Evolutionary conservation across 2,329 filamentous ascomycete genomes (phyloP).

Genomic region (Colletotrichum spaethianum): DNA sequence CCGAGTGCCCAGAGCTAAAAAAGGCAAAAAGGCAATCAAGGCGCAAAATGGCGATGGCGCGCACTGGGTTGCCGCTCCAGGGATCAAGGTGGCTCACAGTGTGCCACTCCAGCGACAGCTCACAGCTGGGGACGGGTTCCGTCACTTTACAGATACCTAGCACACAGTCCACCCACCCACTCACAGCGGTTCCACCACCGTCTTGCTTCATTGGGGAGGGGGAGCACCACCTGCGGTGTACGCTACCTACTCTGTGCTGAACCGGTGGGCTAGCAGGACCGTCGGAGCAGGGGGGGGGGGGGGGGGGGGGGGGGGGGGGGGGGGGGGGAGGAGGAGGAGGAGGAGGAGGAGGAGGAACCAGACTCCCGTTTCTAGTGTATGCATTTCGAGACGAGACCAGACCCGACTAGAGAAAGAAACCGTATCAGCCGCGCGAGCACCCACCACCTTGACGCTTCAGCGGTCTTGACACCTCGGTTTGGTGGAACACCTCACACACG

Average conservation of each 20-base stretch:
- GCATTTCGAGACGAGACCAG: conserved; percentile 18
- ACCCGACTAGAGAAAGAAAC: background rate
- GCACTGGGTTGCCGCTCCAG: conserved; percentile 23
- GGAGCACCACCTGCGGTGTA: too few relatives aligned
- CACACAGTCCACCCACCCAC: background rate
- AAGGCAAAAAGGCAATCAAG: conserved; percentile 3
- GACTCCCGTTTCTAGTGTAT: conserved; percentile 4
- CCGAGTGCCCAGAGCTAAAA: conserved; percentile 4
- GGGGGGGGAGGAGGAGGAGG: background rate
- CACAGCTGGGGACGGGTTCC: conserved; percentile 7
- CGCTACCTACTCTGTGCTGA: too few relatives aligned
- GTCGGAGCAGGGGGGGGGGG: background rate
- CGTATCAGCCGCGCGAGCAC: conserved; percentile 20
- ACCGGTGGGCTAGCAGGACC: too few relatives aligned
- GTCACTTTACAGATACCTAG: conserved; percentile 20
- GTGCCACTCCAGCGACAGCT: conserved; percentile 30
- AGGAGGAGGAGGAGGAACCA: background rate
- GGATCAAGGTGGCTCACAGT: conserved; percentile 30
- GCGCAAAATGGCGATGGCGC: conserved; percentile 20
- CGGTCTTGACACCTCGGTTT: background rate
- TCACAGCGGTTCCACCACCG: background rate
- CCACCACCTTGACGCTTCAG: background rate
- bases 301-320: background rate
- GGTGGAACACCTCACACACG: background rate
- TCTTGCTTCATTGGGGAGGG: background rate